Evolutionary conservation across 495 filamentous ascomycete species (phyloP), one percentile per base, ranked within the genome.

Genomic region (Talaromyces stipitatus): DNA sequence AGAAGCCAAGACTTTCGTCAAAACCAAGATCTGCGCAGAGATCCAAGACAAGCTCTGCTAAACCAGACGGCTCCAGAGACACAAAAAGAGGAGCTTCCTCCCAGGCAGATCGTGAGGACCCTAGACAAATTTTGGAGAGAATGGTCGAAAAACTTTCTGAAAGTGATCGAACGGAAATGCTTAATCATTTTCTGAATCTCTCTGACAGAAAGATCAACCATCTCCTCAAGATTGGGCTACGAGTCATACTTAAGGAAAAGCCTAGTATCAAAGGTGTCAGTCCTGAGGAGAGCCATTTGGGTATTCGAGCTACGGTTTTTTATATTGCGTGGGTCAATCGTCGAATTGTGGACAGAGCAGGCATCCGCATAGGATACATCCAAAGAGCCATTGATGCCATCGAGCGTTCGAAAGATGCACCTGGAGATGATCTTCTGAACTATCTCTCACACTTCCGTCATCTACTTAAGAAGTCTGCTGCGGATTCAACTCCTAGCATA

Each of bases 321-420:
- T 75, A 66, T 33, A 66, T 78, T 22, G 72, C 69, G 16, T 78
- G 72, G 70, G 54, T 72, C 8, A 68, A 71, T 32, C 68, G 70
- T 23, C 53, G 57, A 8, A 61, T 60, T 48, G 55, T 65, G 16
- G 47, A 55, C 11, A 20, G 29, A 16, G 22, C 57, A 33, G 71
- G 69, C 3, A 64, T 71, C 23, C 48, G 20, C 3, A 57, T 8
- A 38, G 29, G 30, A 10, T 38, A 62, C 26, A 51, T 75, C 6
- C 10, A 28, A 0, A 24, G 57, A 3, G 62, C 71, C n/a, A 41
- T 57, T 9, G 36, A 47, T 16, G 60, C 70, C 36, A 43, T 66
- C 0, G 55, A 61, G 20, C 55, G 59, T 1, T 67, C 67, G 55
- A 27, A 50, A 16, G 23, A 29, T 4, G 32, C 4, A 12, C 6